Base-by-base conservation (phyloP, 2,329 filamentous ascomycete genomes). In the Botrytis hyacinthi region DNA sequence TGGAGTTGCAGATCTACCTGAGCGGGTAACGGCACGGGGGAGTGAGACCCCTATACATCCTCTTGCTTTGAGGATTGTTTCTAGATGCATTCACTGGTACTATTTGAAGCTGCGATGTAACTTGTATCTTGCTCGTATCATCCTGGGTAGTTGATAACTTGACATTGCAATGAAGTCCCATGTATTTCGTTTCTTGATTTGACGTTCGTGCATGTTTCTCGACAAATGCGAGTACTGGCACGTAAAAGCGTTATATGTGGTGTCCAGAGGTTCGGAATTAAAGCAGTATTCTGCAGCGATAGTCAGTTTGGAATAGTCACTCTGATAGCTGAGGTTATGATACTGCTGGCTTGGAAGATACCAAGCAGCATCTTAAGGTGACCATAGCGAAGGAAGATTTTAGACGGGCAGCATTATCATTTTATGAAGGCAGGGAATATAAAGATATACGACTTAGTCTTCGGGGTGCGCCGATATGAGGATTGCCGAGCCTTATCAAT, bases 1-100 rank as follows among this genome's bases (percentile, higher is more conserved):
- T 5, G 46, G 48, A 54, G 26, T 54, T 54, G 12, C 12, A 5
- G 1, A 29, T 8, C n/a, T 29, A 54, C 14, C 3, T 5, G 59
- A 16, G 32, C 2, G 6, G 26, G 12, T 26, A 26, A 26, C 2
- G 9, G 6, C 2, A 26, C 9, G 59, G 22, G 59, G 16, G 8
- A 37, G 8, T 9, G 20, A 46, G 4, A 0, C 7, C 44, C 2
- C 20, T 12, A 26, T 7, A 14, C 0, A 3, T 37, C 5, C 32
- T 61, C 37, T 7, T 10, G 32, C 32, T 7, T 26, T 37, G 35
- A 3, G 26, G 40, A 14, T 37, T 12, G 12, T 20, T 37, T n/a
- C 59, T 2, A 3, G 1, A 18, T 40, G 1, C 12, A 18, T 61
- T 4, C 12, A 2, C 5, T 26, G 6, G 1, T n/a, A n/a, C 22